Conservation (phyloP, 2,329 filamentous ascomycete species). For the Diaporthe sp. region DNA sequence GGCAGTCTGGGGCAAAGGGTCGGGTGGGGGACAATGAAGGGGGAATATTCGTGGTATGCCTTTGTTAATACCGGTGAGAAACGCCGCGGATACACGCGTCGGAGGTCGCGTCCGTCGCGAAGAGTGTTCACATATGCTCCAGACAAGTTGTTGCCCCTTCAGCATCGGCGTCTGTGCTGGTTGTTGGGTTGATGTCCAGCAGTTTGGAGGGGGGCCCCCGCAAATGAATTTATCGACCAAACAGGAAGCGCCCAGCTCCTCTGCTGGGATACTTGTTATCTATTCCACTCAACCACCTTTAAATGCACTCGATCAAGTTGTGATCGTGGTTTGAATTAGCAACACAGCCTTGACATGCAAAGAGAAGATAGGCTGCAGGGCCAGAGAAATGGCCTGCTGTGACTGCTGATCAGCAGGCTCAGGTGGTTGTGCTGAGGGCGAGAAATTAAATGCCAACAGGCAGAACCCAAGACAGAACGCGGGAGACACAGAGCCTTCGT, state of each 20-base stretch:
- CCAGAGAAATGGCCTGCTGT: neutral
- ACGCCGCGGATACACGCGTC: neutral
- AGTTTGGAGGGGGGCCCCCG: conserved; percentile 21
- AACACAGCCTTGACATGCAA: neutral
- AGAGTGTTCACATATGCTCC: conserved; percentile 22
- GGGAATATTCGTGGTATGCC: neutral
- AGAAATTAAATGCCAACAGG: neutral
- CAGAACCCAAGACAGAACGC: neutral
- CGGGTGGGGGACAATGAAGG: neutral
- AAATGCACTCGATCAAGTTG: neutral
- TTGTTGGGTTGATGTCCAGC: conserved; percentile 1
- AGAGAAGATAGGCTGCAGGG: neutral
- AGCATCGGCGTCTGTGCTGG: conserved; percentile 30
- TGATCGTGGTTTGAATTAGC: neutral
- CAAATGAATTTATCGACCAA: conserved; percentile 34
- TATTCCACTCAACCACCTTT: conserved; percentile 4
- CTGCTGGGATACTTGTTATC: conserved; percentile 26
- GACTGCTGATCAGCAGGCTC: neutral
- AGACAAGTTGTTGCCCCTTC: conserved; percentile 30
- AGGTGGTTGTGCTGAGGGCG: neutral
- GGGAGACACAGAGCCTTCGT: neutral
- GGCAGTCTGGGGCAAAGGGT: conserved; percentile 1
- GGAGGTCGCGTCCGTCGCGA: conserved; percentile 25
- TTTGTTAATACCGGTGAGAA: neutral
- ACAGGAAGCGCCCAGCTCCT: conserved; percentile 27